Base-by-base conservation (phyloP, 352 stramenopile species). In the Pythium vanterpoolii region DNA sequence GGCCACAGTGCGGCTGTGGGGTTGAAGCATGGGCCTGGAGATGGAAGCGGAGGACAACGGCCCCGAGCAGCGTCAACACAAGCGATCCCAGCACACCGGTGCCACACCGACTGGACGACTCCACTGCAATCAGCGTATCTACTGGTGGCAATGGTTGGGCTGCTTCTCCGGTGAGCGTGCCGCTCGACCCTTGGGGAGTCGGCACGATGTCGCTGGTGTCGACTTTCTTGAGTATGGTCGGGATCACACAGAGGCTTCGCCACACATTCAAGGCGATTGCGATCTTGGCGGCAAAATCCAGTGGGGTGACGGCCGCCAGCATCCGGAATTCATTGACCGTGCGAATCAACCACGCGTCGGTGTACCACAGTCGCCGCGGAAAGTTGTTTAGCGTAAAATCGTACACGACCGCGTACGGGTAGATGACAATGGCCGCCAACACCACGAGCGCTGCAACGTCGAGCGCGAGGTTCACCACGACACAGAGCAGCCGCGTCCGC, bases 301-400 rank as follows among this genome's bases (percentile, higher is more conserved):
- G 21, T 23, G 53, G 44, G 23, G 59, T 65, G 23, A 61, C 34
- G 11, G 74, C 47, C 16, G 64, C 38, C 16, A 77, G 50, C 30
- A 87, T 60, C 40, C 69, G 64, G 46, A 85, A 76, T n/a, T 85
- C 73, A 42, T 69, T 80, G 31, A 74, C 68, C 2, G 65, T 65
- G 34, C 77, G 62, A 18, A 73, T 65, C 5, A 71, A 63, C 74
- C 73, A 82, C 8, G 45, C 39, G 45, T 85, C 68, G 24, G 72
- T 57, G 43, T 72, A 83, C 75, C 75, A 87, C 2, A 44, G 21
- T 5, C 21, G 24, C 19, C 21, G 18, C 18, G 46, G 38, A 16
- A 60, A 68, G 26, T 68, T 68, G 21, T 21, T 56, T 10, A 19
- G 23, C 10, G 4, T 11, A 1, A 6, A 0, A 33, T 68, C 54